Conservation (phyloP, 1,139 yeast species). For the Arxiozyma bovina region DNA sequence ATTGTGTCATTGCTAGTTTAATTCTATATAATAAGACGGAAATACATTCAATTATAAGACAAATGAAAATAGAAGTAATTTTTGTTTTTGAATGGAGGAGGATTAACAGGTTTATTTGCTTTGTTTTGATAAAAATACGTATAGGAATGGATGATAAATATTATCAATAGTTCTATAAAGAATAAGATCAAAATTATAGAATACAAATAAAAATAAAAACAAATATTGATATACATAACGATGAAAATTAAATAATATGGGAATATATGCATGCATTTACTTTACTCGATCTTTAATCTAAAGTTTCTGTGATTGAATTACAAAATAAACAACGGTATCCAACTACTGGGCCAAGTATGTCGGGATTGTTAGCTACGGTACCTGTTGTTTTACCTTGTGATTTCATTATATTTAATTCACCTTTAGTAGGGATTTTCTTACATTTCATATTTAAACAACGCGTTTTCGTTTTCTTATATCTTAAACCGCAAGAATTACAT, state of each 20-base stretch:
- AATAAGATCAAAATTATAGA: background rate
- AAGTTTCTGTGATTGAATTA: slow-evolving; percentile 22
- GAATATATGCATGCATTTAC: background rate
- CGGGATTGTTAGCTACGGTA: slow-evolving; percentile 9
- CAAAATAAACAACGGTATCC: slow-evolving; percentile 29
- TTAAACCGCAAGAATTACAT: slow-evolving; percentile 91
- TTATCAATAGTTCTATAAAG: background rate
- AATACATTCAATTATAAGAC: background rate
- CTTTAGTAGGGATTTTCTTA: slow-evolving; percentile 87
- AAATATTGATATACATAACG: background rate
- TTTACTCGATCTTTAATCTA: background rate
- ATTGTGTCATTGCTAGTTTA: background rate
- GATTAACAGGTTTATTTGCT: background rate
- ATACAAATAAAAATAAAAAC: background rate
- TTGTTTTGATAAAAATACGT: no score
- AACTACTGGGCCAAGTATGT: slow-evolving; percentile 1
- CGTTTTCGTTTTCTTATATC: slow-evolving; percentile 90
- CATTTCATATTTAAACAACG: slow-evolving; percentile 71
- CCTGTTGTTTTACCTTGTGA: slow-evolving; percentile 22
- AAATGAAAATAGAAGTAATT: background rate
- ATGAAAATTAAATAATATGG: background rate
- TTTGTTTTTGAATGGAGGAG: background rate
- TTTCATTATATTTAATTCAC: slow-evolving; percentile 89
- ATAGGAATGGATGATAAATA: background rate
- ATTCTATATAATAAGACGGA: background rate